Base-by-base conservation (phyloP, 257 asterid species). In the Ophiorrhiza pumila region DNA sequence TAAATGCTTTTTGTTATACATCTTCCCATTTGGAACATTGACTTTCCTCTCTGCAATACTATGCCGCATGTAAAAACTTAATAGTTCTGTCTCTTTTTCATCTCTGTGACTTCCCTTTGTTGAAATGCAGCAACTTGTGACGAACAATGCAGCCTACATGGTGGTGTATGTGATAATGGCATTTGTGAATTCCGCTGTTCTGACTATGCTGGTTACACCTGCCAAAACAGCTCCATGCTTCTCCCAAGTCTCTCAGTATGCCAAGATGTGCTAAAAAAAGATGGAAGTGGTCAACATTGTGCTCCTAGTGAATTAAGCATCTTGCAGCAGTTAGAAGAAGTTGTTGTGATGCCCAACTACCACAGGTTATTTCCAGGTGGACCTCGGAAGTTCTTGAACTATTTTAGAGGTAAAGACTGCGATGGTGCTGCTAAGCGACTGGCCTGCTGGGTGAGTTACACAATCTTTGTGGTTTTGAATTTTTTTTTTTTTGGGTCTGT, bases 341-440 rank as follows among this genome's bases (percentile, higher is more conserved):
- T 92, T 2, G 99, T 92, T 4, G 99, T 95, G 79, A 95, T 95
- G 97, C 99, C 99, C 72, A 95, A 95, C 81, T 95, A 95, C 94
- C 92, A 95, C 65, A 74, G 99, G 10, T 66, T 95, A 66, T 95
- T 92, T 62, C 99, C 99, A 0, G 96, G 91, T 53, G 99, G 99
- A 42, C 99, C 99, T 53, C 88, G 96, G 39, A 95, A 95, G 71
- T 80, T 95, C 78, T 83, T 92, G 13, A 95, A 89, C 79, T 91
- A 84, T 71, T 87, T 95, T 42, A 77, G 98, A 79, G 99, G 99
- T 77, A 76, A 83, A 79, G 96, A 95, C 78, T 95, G 99, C 46
- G 96, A 95, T 49, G 97, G 98, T 39, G 95, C 99, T 50, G 97
- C 99, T 39, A 95, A 95, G 76, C 85, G 99, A 69, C 75, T 95